A percentile compares a stretch with the other conserved stretches of the same genome.
Evolutionary conservation across 2,329 filamentous ascomycete genomes (phyloP).

Genomic region (Colletotrichum sp.): DNA sequence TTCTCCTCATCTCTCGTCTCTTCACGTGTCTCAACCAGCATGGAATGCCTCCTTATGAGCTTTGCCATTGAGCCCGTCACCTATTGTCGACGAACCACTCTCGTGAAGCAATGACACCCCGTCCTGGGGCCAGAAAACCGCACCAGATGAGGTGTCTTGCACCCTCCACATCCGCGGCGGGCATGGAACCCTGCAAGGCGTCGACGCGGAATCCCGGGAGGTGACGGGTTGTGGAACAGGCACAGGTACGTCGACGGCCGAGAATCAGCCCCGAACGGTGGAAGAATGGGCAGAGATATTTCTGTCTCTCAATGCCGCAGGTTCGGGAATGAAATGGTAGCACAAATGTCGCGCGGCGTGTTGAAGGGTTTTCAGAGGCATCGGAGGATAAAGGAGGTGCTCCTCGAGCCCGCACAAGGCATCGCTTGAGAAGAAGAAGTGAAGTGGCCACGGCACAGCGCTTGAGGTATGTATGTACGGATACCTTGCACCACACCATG

Average conservation of each 20-base stretch:
- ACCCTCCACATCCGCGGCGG: neutral
- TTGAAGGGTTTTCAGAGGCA: neutral
- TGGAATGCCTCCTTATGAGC: neutral
- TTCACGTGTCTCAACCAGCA: neutral
- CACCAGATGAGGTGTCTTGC: neutral
- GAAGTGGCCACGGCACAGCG: neutral
- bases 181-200: neutral
- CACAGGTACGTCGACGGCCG: neutral
- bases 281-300: conserved; percentile 9
- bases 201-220: neutral
- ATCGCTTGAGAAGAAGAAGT: neutral
- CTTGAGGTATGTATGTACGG: neutral
- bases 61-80: neutral
- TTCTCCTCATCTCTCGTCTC: neutral
- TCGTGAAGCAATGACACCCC: neutral
- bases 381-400: neutral
- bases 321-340: neutral
- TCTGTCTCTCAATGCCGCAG: neutral
- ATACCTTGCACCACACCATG: neutral
- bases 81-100: neutral
- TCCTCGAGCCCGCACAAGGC: neutral
- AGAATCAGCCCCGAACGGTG: neutral
- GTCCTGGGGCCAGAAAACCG: neutral
- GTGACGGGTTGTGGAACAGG: neutral
- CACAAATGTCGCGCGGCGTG: neutral